Evolutionary conservation across 164 flowering plant genomes (phyloP).

Genomic region (Vitis labrusca): DNA sequence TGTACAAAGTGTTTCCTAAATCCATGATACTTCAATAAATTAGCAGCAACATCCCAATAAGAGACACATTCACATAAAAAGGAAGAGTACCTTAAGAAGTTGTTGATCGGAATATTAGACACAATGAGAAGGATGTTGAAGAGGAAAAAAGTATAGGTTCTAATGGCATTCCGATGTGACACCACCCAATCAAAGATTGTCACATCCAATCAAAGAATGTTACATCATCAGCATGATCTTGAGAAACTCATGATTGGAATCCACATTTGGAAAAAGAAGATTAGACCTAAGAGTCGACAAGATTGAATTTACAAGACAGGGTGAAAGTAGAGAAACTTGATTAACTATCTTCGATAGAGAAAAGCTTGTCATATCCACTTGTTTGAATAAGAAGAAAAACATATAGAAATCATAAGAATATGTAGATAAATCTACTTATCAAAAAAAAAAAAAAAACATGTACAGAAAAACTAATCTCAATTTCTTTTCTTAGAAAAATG

Average conservation of each 20-base stretch:
- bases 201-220: too few species aligned
- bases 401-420: too few species aligned
- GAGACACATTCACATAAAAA: neutral
- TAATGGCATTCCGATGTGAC: conserved; percentile 80
- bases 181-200: conserved; percentile 49
- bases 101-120: conserved; percentile 27
- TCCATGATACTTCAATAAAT: conserved; percentile 6
- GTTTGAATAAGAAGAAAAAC: neutral
- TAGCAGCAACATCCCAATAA: too few species aligned
- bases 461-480: too few species aligned
- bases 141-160: conserved; percentile 81
- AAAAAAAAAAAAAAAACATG: too few species aligned
- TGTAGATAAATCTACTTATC: too few species aligned
- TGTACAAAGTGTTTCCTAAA: conserved; percentile 43
- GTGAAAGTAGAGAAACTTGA: conserved; percentile 50
- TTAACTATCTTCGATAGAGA: conserved; percentile 84
- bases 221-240: conserved; percentile 28
- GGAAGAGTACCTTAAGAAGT: conserved; percentile 43
- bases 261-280: conserved; percentile 80
- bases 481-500: too few species aligned
- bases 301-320: conserved; percentile 54
- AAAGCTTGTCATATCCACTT: conserved; percentile 81
- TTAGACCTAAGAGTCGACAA: conserved; percentile 85
- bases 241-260: conserved; percentile 58
- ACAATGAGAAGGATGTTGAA: conserved; percentile 53